phyloP scores from a whole-genome alignment of 176 grass and related monocot genomes.

The Triticum timopheevii region DNA sequence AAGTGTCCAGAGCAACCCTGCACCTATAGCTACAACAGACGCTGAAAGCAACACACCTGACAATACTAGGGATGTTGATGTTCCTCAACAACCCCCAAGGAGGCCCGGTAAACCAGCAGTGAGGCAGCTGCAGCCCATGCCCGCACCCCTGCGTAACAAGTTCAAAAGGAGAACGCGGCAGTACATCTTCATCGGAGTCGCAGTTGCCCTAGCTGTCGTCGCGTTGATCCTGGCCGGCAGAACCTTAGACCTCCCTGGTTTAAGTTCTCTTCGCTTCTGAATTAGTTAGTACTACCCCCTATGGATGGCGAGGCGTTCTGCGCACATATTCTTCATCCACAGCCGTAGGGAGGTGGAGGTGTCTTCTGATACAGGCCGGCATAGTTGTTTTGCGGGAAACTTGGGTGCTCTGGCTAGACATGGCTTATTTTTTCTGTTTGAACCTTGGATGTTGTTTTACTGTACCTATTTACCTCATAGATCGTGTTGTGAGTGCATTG shows the following conservation, averaged over 20 bases:
- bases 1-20: conserved; percentile 21
- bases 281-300: conserved; percentile 6
- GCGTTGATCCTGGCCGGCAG: conserved; percentile 62
- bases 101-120: conserved; percentile 33
- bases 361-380: background rate
- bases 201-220: conserved; percentile 39
- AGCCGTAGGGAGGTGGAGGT: background rate
- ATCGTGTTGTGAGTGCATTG: conserved; percentile 42
- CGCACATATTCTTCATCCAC: conserved; percentile 11
- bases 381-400: conserved; percentile 24
- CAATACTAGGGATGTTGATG: conserved; percentile 30
- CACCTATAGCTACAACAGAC: conserved; percentile 15
- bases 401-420: conserved; percentile 18
- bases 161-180: conserved; percentile 55
- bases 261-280: conserved; percentile 29
- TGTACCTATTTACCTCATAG: conserved; percentile 47
- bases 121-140: conserved; percentile 71
- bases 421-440: conserved; percentile 13
- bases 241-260: conserved; percentile 48
- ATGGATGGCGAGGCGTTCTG: background rate
- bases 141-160: conserved; percentile 66
- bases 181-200: conserved; percentile 49
- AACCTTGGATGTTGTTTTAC: conserved; percentile 15
- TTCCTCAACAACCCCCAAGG: conserved; percentile 25
- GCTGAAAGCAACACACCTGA: conserved; percentile 35